Evolutionary conservation across 441 rosid genomes (phyloP).

Genomic region (Geranium incanum): DNA sequence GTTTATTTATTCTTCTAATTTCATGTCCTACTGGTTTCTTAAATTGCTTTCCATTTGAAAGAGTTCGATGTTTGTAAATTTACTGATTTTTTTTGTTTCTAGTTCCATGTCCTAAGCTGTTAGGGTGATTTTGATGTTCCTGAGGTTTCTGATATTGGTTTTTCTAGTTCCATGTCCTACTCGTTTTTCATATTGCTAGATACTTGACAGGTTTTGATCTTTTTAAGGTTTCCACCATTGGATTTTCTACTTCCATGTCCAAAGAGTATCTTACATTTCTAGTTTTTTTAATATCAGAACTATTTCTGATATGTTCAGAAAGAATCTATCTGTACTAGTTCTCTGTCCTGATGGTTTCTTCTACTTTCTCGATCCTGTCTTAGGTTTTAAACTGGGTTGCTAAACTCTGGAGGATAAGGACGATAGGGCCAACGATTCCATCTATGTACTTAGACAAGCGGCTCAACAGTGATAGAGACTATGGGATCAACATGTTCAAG

Average conservation of each 20-base stretch:
- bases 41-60: too few relatives aligned
- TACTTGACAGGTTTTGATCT: too few relatives aligned
- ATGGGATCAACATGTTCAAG: not conserved
- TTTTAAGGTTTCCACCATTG: too few relatives aligned
- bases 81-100: too few relatives aligned
- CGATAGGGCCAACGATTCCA: slow-evolving; percentile 1
- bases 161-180: not conserved
- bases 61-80: too few relatives aligned
- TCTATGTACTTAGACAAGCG: slow-evolving; percentile 5
- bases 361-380: not conserved
- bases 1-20: not conserved
- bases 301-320: not conserved
- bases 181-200: too few relatives aligned
- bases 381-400: slow-evolving; percentile 1
- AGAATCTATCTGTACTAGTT: not conserved
- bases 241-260: too few relatives aligned
- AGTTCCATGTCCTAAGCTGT: too few relatives aligned
- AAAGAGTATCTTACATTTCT: too few relatives aligned
- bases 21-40: not conserved
- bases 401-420: slow-evolving; percentile 4
- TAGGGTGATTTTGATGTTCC: not conserved
- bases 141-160: not conserved
- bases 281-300: too few relatives aligned
- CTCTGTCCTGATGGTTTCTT: not conserved
- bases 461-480: not conserved